Evolutionary conservation across 2,329 filamentous ascomycete genomes (phyloP), one percentile per base, ranked within the genome.

Genomic region (Talaromyces funiculosus): DNA sequence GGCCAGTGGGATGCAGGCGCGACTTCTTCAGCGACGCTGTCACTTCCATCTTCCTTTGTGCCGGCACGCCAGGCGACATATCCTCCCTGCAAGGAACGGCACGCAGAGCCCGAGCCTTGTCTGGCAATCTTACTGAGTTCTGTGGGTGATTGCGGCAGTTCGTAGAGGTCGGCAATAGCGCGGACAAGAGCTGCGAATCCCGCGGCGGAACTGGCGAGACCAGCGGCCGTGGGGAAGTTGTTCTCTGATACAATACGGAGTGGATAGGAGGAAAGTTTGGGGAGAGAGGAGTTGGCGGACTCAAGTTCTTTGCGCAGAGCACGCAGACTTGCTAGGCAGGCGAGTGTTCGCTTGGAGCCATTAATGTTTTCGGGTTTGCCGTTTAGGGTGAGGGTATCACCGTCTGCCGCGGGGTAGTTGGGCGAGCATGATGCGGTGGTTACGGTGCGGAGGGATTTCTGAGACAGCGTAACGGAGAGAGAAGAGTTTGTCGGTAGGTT

Each of bases 401-500:
- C 62, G 12, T 61, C 81, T 69, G 80, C 78, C 57, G 81, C 75
- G 64, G 81, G 73, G 81, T 89, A 97, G 63, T 82, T 75, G 63
- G 86, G 76, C 57, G 91, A 94, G 83, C 91, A 96, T 47, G 92
- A 92, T 64, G 94, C 94, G 58, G 95, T 97, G 53, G 94, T 99
- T 75, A 97, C 89, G 61, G 94, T 97, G 73, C 92, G 91, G 64
- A 99, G 86, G 72, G 97, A 93, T 75, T 85, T 83, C 79, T 99
- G 94, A 55, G 92, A 94, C 69, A 99, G 89, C 60, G 94, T 99
- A 61, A 99, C 93, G 64, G 91, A 96, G 72, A 99, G 87, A 66
- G 94, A 99, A 66, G 91, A 96, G 82, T 99, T 99, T 73, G 94
- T 97, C 37, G 94, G 94, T 60, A 97, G 89, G 78, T 99, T 99